Base-by-base conservation (phyloP, 139 green algal genomes). In the Coelastrella sp. region DNA sequence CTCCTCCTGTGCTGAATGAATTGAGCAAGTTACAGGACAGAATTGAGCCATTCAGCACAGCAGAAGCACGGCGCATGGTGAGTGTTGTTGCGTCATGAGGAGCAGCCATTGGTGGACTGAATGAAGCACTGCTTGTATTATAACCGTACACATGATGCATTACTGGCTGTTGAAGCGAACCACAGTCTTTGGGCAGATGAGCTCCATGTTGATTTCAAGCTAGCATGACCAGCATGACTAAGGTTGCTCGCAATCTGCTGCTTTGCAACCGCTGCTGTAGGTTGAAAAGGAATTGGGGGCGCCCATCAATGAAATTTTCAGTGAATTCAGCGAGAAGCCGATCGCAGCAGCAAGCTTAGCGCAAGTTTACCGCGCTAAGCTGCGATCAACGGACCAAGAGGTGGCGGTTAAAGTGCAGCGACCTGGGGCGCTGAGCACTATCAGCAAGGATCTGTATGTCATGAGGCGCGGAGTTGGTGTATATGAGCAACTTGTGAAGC, bases 331-430 rank as follows among this genome's bases (percentile, higher is more conserved):
- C 0, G 92, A 92, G 7, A 72, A 95, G 73, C 98, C 98, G 8
- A 94, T 99, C 7, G 98, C 97, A 7, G 96, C 96, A 9, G 98
- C 98, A 49, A 98, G 94, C 7, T 92, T 99, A 19, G 98, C 97
- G 7, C 97, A 99, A 94, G 97, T 99, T 63, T 99, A 99, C 94
- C 92, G 94, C 20, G 97, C 97, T 0, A 90, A 90, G 7, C 75
- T 99, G 84, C 82, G 91, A 0, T 87, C 83, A 22, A 99, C 93
- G 0, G 97, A 96, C 0, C 90, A 98, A 90, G 90, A 96, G 70
- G 97, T 99, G 22, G 97, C 97, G 6, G 97, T 99, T 49, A 99
- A 99, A 93, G 97, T 99, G 87, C 97, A 99, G 94, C 94, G 97
- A 17, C 97, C 97, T 22, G 91, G 89, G 0, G 97, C 97, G 14